Percentiles rank a stretch among this genome's conserved stretches.
phyloP scores from a whole-genome alignment of 257 asterid genomes.

The Solanum arcanum region DNA sequence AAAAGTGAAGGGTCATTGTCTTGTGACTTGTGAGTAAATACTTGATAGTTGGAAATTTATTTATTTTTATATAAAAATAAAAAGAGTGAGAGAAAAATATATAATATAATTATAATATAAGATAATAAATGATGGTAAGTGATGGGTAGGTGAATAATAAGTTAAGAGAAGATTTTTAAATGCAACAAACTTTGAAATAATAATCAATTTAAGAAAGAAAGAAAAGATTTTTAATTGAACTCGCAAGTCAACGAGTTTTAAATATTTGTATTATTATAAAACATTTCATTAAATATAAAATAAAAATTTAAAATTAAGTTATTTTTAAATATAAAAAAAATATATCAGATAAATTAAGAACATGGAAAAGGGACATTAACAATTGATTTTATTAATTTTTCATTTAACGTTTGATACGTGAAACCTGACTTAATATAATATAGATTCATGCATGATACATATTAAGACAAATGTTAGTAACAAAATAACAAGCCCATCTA shows the following conservation, averaged over 20 bases:
- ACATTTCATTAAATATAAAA: not conserved
- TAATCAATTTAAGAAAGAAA: too few species aligned
- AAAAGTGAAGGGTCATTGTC: not conserved
- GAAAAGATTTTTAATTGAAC: too few species aligned
- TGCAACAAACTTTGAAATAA: not conserved
- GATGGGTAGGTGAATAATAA: constrained; percentile 13
- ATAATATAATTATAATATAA: too few species aligned
- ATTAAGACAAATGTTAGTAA: not conserved
- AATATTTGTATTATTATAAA: not conserved
- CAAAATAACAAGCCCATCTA: not conserved
- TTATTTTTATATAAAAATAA: not conserved
- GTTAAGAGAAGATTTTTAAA: not conserved
- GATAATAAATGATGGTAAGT: constrained; percentile 5
- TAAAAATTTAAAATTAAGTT: not conserved
- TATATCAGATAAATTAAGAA: not conserved
- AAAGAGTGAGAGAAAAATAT: not conserved
- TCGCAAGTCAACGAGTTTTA: not conserved
- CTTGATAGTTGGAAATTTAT: constrained; percentile 14
- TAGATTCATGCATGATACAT: not conserved
- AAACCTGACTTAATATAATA: not conserved
- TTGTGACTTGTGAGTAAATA: constrained; percentile 7
- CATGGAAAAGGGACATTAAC: not conserved
- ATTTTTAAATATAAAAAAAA: not conserved
- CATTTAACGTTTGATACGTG: not conserved
- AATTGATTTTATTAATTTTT: not conserved